phyloP scores from a whole-genome alignment of 371 early-diverging fungal species.

The Aphelidium insulamus region DNA sequence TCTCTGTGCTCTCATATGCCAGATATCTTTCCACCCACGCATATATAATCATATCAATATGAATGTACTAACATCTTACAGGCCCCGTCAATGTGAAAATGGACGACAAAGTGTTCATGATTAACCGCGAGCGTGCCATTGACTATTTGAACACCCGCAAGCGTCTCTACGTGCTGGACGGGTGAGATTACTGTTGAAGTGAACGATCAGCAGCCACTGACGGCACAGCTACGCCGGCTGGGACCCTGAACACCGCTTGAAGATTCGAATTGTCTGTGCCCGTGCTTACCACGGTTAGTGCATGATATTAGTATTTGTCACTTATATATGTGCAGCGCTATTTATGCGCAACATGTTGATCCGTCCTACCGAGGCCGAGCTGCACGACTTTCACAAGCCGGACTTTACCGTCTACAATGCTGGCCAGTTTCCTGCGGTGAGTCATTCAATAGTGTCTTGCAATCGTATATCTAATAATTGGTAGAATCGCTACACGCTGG shows the following conservation, averaged over 20 bases:
- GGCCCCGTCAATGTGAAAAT: conserved; percentile 90
- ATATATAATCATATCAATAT: background rate
- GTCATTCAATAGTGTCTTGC: no score
- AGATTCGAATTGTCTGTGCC: conserved; percentile 80
- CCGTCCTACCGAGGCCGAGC: conserved; percentile 72
- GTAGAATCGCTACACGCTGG: conserved; percentile 81
- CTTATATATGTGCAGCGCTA: conserved; percentile 16
- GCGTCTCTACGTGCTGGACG: conserved; percentile 87
- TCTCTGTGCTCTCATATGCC: background rate
- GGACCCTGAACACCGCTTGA: conserved; percentile 90
- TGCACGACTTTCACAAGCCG: conserved; percentile 69
- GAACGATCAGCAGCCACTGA: background rate
- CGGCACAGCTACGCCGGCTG: conserved; percentile 43
- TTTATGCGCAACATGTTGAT: conserved; percentile 97
- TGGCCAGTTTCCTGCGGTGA: conserved; percentile 85
- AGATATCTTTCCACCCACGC: background rate
- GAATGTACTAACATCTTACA: no score
- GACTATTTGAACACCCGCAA: conserved; percentile 87
- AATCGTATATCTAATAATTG: no score
- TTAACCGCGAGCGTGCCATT: conserved; percentile 83
- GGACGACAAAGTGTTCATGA: conserved; percentile 63
- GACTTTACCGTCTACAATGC: conserved; percentile 94
- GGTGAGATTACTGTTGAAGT: conserved; percentile 19
- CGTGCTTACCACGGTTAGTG: conserved; percentile 64
- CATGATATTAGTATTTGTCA: background rate